phyloP scores from a whole-genome alignment of 169 alveolate genomes.

The Perkinsus chesapeaki region DNA sequence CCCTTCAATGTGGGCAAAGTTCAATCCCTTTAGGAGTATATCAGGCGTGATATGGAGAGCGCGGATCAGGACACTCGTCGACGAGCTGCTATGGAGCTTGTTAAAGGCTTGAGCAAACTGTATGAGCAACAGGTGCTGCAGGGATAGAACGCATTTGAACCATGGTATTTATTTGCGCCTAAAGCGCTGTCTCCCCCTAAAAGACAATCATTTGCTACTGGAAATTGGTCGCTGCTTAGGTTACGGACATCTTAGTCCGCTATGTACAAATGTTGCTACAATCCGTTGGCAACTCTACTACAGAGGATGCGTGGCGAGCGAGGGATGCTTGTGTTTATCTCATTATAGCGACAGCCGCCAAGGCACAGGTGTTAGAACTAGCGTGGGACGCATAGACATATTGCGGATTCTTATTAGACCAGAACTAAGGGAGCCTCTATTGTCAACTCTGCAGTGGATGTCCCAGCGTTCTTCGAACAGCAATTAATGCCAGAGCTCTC shows the following conservation, averaged over 20 bases:
- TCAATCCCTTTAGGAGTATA: neutral
- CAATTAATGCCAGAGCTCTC: neutral
- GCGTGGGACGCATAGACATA: neutral
- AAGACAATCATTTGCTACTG: neutral
- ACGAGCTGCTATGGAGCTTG: neutral
- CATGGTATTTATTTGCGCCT: too few species aligned
- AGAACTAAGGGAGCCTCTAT: neutral
- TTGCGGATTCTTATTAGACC: neutral
- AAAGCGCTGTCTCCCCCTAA: too few species aligned
- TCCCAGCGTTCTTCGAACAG: neutral
- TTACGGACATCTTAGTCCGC: neutral
- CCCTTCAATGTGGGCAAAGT: neutral
- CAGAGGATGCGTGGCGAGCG: neutral
- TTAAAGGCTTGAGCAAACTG: neutral
- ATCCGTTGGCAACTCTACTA: neutral
- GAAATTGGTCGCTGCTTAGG: neutral
- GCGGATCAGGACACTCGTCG: slow-evolving; percentile 16
- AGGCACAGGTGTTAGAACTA: neutral
- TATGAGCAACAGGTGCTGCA: neutral
- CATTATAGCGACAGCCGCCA: neutral
- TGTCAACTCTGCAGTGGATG: neutral
- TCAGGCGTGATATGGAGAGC: slow-evolving; percentile 9
- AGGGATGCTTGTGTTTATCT: neutral
- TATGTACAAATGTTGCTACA: neutral
- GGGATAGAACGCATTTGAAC: too few species aligned